Conservation (phyloP, 805 yeast species). For the Teunomyces kruisii region DNA sequence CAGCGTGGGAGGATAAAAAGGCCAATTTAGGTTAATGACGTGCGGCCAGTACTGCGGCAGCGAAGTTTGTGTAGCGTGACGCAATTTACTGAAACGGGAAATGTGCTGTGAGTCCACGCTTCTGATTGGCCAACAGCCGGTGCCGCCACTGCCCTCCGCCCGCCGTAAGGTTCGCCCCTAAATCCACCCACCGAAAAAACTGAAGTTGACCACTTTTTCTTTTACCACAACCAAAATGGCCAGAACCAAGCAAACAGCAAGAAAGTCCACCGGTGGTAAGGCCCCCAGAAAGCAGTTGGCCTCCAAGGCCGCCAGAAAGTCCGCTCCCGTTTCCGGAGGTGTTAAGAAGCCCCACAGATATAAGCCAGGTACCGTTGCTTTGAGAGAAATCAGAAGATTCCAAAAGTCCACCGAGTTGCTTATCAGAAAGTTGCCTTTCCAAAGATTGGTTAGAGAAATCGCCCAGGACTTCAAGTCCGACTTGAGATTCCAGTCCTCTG, state of each 20-base stretch:
- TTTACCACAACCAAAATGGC: slow-evolving; percentile 28
- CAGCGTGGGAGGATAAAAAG: no score
- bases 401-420: slow-evolving; percentile 47
- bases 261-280: slow-evolving; percentile 51
- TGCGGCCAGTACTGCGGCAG: neutral
- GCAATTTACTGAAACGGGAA: neutral
- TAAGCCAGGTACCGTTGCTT: slow-evolving; percentile 51
- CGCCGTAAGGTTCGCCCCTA: slow-evolving; percentile 1
- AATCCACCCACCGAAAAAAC: neutral
- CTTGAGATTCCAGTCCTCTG: slow-evolving; percentile 48
- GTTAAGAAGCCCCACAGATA: slow-evolving; percentile 51
- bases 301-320: slow-evolving; percentile 49
- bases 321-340: slow-evolving; percentile 48
- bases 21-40: no score
- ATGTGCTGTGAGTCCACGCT: neutral
- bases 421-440: slow-evolving; percentile 50
- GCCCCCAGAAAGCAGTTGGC: slow-evolving; percentile 51
- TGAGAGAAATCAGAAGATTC: slow-evolving; percentile 50
- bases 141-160: no score
- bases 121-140: slow-evolving; percentile 6
- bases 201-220: slow-evolving; percentile 7
- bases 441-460: slow-evolving; percentile 48
- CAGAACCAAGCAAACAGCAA: slow-evolving; percentile 49
- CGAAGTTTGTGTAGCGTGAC: neutral
- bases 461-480: slow-evolving; percentile 49